phyloP scores from a whole-genome alignment of 1,284 basidiomycete genomes.

The Farysia itapuensis region DNA sequence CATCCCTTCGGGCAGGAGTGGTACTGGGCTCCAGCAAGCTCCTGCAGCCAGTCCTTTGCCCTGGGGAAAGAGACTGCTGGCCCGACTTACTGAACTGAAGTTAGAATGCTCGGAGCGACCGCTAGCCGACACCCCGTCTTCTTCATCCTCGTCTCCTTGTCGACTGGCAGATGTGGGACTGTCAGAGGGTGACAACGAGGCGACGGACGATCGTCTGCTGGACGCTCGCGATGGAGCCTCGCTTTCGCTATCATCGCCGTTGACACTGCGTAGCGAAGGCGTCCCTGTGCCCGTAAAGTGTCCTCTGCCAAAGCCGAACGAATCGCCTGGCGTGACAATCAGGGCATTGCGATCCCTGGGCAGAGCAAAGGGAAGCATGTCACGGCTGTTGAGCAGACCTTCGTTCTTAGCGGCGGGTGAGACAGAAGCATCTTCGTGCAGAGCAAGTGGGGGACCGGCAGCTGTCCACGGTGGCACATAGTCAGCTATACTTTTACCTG shows the following conservation, averaged over 20 bases:
- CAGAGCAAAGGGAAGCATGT: slow-evolving; percentile 85
- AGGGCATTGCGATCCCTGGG: slow-evolving; percentile 77
- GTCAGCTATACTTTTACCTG: slow-evolving; percentile 46
- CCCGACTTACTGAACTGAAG: slow-evolving; percentile 6
- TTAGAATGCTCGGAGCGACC: slow-evolving; percentile 15
- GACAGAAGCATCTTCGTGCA: slow-evolving; percentile 15
- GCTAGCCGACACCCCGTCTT: slow-evolving; percentile 7
- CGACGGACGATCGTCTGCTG: slow-evolving; percentile 13
- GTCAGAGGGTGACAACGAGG: neutral
- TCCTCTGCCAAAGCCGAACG: slow-evolving; percentile 61
- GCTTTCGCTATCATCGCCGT: slow-evolving; percentile 6
- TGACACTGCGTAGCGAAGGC: slow-evolving; percentile 35
- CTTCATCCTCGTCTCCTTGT: slow-evolving; percentile 2
- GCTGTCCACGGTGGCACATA: slow-evolving; percentile 46
- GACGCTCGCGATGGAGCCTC: slow-evolving; percentile 5
- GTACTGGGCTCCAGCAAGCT: slow-evolving; percentile 45
- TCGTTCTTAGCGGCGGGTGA: slow-evolving; percentile 18
- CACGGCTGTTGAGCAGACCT: slow-evolving; percentile 72
- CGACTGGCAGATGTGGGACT: neutral
- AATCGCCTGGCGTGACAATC: slow-evolving; percentile 65
- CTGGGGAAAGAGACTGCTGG: slow-evolving; percentile 40
- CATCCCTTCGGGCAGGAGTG: slow-evolving; percentile 40
- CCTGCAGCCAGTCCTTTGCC: slow-evolving; percentile 49
- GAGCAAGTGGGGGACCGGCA: slow-evolving; percentile 22
- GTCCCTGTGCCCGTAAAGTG: slow-evolving; percentile 52